phyloP scores from a whole-genome alignment of 2,329 filamentous ascomycete species.

The Berkeleyomyces basicola region DNA sequence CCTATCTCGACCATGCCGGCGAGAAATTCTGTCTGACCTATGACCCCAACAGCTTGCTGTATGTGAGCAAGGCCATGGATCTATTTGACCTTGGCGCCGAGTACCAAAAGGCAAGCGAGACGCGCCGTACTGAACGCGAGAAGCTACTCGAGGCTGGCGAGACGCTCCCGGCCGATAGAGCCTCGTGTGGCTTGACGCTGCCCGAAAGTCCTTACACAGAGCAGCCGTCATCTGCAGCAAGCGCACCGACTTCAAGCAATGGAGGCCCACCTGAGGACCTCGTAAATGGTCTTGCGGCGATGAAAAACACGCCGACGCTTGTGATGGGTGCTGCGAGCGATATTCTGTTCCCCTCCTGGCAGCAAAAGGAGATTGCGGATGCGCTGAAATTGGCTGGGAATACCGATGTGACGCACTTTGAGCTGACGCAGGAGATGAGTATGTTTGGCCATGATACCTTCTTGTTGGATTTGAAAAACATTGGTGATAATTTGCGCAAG shows the following conservation, averaged over 20 bases:
- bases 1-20: constrained; percentile 91
- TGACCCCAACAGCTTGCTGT: constrained; percentile 86
- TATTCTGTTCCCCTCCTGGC: constrained; percentile 94
- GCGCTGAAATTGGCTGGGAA: constrained; percentile 66
- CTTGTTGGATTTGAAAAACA: constrained; percentile 76
- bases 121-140: constrained; percentile 45
- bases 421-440: constrained; percentile 86
- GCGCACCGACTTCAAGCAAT: constrained; percentile 19
- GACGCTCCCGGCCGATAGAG: constrained; percentile 26
- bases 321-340: constrained; percentile 92
- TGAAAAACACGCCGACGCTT: constrained; percentile 65
- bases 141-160: constrained; percentile 39
- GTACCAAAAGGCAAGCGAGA: constrained; percentile 46
- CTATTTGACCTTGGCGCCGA: constrained; percentile 75
- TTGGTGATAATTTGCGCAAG: constrained; percentile 64
- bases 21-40: constrained; percentile 98
- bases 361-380: constrained; percentile 85
- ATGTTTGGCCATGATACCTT: constrained; percentile 96
- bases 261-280: constrained; percentile 58
- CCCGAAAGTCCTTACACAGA: constrained; percentile 78
- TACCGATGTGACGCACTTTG: constrained; percentile 65
- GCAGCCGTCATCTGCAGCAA: constrained; percentile 37
- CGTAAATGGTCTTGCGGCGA: constrained; percentile 51
- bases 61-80: constrained; percentile 98
- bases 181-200: constrained; percentile 59